phyloP scores from a whole-genome alignment of 2,329 filamentous ascomycete species.

The Xylaria digitata region DNA sequence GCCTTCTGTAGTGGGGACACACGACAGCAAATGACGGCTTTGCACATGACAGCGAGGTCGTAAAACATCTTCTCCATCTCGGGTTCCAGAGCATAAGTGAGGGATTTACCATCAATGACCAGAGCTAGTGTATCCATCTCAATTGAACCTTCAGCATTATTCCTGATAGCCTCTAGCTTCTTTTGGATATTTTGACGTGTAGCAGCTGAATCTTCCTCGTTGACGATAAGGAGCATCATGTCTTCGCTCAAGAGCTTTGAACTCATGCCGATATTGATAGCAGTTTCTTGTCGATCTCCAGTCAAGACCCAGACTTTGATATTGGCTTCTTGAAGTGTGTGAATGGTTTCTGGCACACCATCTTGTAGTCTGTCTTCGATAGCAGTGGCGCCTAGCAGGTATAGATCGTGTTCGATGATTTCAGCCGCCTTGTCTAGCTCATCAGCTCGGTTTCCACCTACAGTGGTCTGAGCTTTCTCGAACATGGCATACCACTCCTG shows the following conservation, averaged over 20 bases:
- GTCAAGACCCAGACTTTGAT: constrained; percentile 99
- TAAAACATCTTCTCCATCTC: constrained; percentile 94
- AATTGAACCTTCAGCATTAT: constrained; percentile 78
- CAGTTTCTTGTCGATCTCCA: constrained; percentile 96
- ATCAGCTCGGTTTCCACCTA: constrained; percentile 90
- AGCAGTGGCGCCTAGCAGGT: constrained; percentile 90
- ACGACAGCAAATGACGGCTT: constrained; percentile 98
- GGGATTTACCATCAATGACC: constrained; percentile 94
- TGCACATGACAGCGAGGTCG: constrained; percentile 93
- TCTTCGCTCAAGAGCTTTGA: constrained; percentile 98
- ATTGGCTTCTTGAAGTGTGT: constrained; percentile 93
- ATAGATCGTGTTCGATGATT: constrained; percentile 92
- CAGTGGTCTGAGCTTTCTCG: constrained; percentile 87
- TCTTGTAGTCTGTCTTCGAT: constrained; percentile 98
- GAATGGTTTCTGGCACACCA: constrained; percentile 96
- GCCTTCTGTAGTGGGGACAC: constrained; percentile 98
- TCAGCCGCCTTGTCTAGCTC: constrained; percentile 98
- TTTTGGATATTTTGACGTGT: constrained; percentile 92
- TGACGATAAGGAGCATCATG: constrained; percentile 97
- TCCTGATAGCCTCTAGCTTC: constrained; percentile 90
- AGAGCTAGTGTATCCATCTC: constrained; percentile 90
- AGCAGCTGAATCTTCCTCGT: constrained; percentile 82
- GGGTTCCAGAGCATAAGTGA: constrained; percentile 92
- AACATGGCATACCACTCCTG: constrained; percentile 87
- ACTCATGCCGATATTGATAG: constrained; percentile 99